Evolutionary conservation across 352 stramenopile genomes (phyloP).

Genomic region (Aphanomyces invadans): DNA sequence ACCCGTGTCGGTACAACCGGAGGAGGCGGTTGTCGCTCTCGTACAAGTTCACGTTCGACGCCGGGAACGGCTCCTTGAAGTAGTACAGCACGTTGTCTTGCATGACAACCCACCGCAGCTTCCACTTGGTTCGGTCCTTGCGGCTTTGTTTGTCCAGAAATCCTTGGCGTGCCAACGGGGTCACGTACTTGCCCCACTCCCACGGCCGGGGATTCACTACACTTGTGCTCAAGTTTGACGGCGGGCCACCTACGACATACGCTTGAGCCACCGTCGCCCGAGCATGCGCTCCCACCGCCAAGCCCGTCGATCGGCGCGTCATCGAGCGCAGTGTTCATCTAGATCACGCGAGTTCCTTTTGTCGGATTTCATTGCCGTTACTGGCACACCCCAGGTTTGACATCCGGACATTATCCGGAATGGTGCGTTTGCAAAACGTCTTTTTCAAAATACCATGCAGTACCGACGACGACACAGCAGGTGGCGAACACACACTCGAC

Average conservation of each 20-base stretch:
- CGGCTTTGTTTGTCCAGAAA: slow-evolving; percentile 79
- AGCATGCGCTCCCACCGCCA: not conserved
- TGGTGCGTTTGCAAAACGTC: not conserved
- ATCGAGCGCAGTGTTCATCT: not conserved
- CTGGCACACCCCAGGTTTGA: not conserved
- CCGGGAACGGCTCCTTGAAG: slow-evolving; percentile 67
- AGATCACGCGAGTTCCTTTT: not conserved
- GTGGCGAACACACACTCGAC: no score
- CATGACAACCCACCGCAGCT: slow-evolving; percentile 82
- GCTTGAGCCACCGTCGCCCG: not conserved
- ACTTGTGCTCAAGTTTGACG: slow-evolving; percentile 15
- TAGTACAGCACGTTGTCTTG: slow-evolving; percentile 78
- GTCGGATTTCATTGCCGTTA: slow-evolving; percentile 15
- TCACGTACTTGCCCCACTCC: slow-evolving; percentile 17
- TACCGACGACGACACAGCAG: no score
- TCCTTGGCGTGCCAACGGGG: slow-evolving; percentile 59
- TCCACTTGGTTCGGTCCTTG: slow-evolving; percentile 61
- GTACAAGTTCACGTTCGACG: not conserved
- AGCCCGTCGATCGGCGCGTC: not conserved
- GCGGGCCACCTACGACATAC: not conserved
- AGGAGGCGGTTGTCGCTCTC: slow-evolving; percentile 7
- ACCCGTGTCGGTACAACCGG: not conserved
- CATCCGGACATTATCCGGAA: slow-evolving; percentile 2
- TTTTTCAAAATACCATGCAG: not conserved
- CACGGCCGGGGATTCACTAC: slow-evolving; percentile 14